A percentile compares a stretch with the other conserved stretches of the same genome.
phyloP scores from a whole-genome alignment of 805 yeast species.

The Suhomyces emberorum region DNA sequence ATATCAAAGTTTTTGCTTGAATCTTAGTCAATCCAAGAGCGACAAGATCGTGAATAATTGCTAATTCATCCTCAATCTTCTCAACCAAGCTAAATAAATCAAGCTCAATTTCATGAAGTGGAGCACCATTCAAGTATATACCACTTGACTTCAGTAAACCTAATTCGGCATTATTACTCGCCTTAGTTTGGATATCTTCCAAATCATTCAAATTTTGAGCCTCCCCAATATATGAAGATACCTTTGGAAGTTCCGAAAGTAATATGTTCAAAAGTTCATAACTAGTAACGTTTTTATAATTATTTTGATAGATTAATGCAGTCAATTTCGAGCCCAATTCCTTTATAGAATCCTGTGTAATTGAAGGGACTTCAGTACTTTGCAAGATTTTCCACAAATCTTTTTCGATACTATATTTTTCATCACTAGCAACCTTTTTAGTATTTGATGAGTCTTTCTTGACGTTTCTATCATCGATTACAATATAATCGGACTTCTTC shows the following conservation, averaged over 20 bases:
- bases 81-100: conserved; percentile 43
- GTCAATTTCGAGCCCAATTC: conserved; percentile 41
- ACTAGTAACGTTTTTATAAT: conserved; percentile 17
- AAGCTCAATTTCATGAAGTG: conserved; percentile 44
- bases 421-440: conserved; percentile 18
- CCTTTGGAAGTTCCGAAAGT: conserved; percentile 55
- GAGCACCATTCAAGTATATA: conserved; percentile 68
- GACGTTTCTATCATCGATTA: conserved; percentile 55
- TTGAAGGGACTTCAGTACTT: conserved; percentile 22
- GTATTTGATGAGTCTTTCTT: conserved; percentile 17
- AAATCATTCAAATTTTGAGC: conserved; percentile 11
- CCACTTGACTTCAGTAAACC: conserved; percentile 46
- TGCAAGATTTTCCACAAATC: conserved; percentile 15
- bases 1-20: conserved; percentile 32
- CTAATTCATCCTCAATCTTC: conserved; percentile 30
- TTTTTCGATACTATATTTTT: conserved; percentile 16
- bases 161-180: conserved; percentile 27
- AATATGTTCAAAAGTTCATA: conserved; percentile 37
- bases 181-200: conserved; percentile 22
- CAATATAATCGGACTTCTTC: conserved; percentile 66
- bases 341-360: conserved; percentile 29
- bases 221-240: conserved; percentile 34
- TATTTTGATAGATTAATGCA: conserved; percentile 30
- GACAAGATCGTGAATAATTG: conserved; percentile 20
- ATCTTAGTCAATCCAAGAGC: conserved; percentile 26